phyloP scores from a whole-genome alignment of 768 basidiomycete species.

The Agrocybe praecox region DNA sequence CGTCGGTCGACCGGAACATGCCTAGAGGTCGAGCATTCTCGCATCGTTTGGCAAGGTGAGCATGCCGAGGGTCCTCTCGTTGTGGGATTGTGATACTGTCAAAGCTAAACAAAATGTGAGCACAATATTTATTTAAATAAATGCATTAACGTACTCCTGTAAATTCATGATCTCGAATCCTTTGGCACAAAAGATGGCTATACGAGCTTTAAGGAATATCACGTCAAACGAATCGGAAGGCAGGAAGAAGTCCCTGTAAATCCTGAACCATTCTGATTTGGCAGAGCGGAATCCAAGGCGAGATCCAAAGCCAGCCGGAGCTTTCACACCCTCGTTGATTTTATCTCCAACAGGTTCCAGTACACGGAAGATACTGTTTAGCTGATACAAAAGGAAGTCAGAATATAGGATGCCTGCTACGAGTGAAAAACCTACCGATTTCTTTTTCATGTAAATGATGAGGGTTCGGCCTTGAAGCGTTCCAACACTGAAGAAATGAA shows the following conservation, averaged over 20 bases:
- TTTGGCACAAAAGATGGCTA: slow-evolving; percentile 90
- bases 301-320: slow-evolving; percentile 69
- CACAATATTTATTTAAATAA: not conserved
- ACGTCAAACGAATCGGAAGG: slow-evolving; percentile 90
- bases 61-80: slow-evolving; percentile 66
- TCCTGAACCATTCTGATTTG: slow-evolving; percentile 92
- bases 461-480: slow-evolving; percentile 85
- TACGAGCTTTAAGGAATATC: slow-evolving; percentile 90
- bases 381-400: slow-evolving; percentile 27
- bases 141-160: slow-evolving; percentile 65
- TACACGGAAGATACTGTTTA: slow-evolving; percentile 94
- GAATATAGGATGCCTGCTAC: not conserved
- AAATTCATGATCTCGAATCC: slow-evolving; percentile 99
- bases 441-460: slow-evolving; percentile 95
- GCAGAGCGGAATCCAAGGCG: slow-evolving; percentile 78
- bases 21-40: slow-evolving; percentile 87
- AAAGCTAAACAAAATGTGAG: slow-evolving; percentile 50
- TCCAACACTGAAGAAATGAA: slow-evolving; percentile 95
- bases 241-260: slow-evolving; percentile 93
- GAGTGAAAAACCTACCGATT: slow-evolving; percentile 51
- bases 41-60: slow-evolving; percentile 80
- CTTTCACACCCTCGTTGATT: slow-evolving; percentile 76
- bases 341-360: slow-evolving; percentile 96
- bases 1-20: slow-evolving; percentile 91
- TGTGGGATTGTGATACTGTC: slow-evolving; percentile 90